phyloP scores from a whole-genome alignment of 78 protist genomes.

The Monocercomonoides exilis region DNA sequence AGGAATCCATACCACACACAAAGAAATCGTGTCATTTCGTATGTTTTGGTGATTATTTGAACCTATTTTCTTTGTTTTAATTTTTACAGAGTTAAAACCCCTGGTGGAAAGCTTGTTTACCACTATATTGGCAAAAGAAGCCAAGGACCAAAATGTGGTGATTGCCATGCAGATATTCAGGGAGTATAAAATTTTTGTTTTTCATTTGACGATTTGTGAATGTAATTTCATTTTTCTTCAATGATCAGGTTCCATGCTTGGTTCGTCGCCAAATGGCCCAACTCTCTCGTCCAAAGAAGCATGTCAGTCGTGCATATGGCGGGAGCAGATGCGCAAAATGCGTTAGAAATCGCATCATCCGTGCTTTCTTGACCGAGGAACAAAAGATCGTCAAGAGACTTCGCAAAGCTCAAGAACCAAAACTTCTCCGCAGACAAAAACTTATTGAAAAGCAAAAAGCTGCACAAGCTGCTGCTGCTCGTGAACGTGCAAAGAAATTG shows the following conservation, averaged over 20 bases:
- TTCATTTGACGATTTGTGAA: no score
- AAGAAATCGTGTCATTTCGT: not conserved
- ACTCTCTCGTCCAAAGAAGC: not conserved
- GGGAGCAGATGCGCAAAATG: constrained; percentile 5
- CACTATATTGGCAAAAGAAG: constrained; percentile 7
- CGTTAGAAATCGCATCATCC: constrained; percentile 5
- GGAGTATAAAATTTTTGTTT: no score
- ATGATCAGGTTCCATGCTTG: not conserved
- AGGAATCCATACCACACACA: not conserved
- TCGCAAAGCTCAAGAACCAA: no score
- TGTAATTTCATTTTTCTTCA: no score
- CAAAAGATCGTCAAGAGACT: no score
- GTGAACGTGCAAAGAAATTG: no score
- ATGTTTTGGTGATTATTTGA: not conserved
- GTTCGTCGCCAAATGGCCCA: not conserved
- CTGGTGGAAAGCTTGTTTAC: constrained; percentile 11
- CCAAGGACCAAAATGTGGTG: not conserved
- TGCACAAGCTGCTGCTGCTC: no score
- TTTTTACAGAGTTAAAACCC: constrained; percentile 18
- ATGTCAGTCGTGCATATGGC: constrained; percentile 16
- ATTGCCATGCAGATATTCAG: not conserved
- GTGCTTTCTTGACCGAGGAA: constrained; percentile 17
- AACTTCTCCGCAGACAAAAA: no score
- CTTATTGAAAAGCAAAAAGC: no score
- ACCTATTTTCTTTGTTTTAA: not conserved